These are phyloP conservation scores for Paramecium sonneborni DNA, from an alignment of 73 alveolate species.

Conservation along the genomic window DNA sequence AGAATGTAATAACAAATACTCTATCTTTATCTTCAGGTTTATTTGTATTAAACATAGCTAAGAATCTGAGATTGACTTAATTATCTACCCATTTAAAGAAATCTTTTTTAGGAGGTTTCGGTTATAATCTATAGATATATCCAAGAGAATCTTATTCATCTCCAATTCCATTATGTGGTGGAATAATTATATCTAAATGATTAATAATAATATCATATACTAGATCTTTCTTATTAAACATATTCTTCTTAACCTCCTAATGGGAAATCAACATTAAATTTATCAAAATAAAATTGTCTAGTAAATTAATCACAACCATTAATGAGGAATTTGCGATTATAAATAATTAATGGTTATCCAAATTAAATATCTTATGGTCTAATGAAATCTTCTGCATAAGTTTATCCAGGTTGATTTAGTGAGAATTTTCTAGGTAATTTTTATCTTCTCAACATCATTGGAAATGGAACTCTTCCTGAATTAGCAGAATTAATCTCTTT, in stretches of 20 bases:
- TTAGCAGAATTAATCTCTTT: slow-evolving; percentile 90
- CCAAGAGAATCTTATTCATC: slow-evolving; percentile 96
- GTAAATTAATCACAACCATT: slow-evolving; percentile 95
- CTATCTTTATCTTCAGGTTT: slow-evolving; percentile 93
- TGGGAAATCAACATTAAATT: slow-evolving; percentile 86
- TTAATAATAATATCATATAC: slow-evolving; percentile 33
- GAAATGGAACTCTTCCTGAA: slow-evolving; percentile 93
- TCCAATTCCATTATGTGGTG: slow-evolving; percentile 98
- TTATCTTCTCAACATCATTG: slow-evolving; percentile 86
- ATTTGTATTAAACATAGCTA: slow-evolving; percentile 87
- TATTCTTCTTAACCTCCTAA: slow-evolving; percentile 85
- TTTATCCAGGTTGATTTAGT: slow-evolving; percentile 93
- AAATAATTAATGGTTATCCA: slow-evolving; percentile 78
- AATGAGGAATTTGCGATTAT: slow-evolving; percentile 81
- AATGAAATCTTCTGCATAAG: slow-evolving; percentile 82
- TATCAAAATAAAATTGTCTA: slow-evolving; percentile 75
- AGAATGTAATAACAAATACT: slow-evolving; percentile 87
- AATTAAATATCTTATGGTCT: slow-evolving; percentile 86
- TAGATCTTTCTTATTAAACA: slow-evolving; percentile 77
- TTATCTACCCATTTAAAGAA: slow-evolving; percentile 95
- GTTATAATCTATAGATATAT: slow-evolving; percentile 82
- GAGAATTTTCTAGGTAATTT: slow-evolving; percentile 91
- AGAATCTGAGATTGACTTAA: slow-evolving; percentile 89
- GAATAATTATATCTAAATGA: slow-evolving; percentile 72
- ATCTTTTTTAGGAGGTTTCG: slow-evolving; percentile 89